A percentile compares a stretch with the other conserved stretches of the same genome.
phyloP scores from a whole-genome alignment of 2,329 filamentous ascomycete species.

The Sporothrix sp. region DNA sequence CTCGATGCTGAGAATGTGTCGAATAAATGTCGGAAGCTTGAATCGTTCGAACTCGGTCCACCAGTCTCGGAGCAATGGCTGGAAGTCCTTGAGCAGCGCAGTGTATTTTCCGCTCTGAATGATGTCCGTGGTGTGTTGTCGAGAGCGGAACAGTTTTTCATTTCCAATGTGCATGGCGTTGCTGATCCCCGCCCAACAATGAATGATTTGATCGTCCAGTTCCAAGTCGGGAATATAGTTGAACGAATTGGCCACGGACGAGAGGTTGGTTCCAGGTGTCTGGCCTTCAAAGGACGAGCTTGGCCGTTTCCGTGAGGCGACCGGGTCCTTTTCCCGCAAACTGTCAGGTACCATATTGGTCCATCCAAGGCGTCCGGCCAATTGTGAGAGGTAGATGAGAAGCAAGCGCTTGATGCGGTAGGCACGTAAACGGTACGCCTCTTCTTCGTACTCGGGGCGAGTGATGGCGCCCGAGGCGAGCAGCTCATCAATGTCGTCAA shows the following conservation, averaged over 20 bases:
- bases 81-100: slow-evolving; percentile 68
- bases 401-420: slow-evolving; percentile 77
- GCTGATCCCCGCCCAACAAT: slow-evolving; percentile 91
- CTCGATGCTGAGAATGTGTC: slow-evolving; percentile 80
- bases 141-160: slow-evolving; percentile 75
- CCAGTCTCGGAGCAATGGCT: slow-evolving; percentile 70
- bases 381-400: slow-evolving; percentile 83
- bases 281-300: slow-evolving; percentile 28
- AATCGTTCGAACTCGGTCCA: slow-evolving; percentile 73
- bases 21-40: slow-evolving; percentile 53
- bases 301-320: slow-evolving; percentile 29
- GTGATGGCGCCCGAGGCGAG: slow-evolving; percentile 49
- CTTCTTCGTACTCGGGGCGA: slow-evolving; percentile 61
- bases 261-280: slow-evolving; percentile 50
- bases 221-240: slow-evolving; percentile 59
- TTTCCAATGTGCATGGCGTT: slow-evolving; percentile 88
- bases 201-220: slow-evolving; percentile 59
- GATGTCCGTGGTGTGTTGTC: slow-evolving; percentile 78
- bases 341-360: slow-evolving; percentile 83
- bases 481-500: slow-evolving; percentile 75
- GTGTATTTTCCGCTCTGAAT: slow-evolving; percentile 82
- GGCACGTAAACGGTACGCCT: slow-evolving; percentile 65
- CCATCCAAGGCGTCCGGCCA: slow-evolving; percentile 85
- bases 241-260: slow-evolving; percentile 47
- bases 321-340: slow-evolving; percentile 48